Conservation (phyloP, 805 yeast species). For the Cyberlindnera subsufficiens region DNA sequence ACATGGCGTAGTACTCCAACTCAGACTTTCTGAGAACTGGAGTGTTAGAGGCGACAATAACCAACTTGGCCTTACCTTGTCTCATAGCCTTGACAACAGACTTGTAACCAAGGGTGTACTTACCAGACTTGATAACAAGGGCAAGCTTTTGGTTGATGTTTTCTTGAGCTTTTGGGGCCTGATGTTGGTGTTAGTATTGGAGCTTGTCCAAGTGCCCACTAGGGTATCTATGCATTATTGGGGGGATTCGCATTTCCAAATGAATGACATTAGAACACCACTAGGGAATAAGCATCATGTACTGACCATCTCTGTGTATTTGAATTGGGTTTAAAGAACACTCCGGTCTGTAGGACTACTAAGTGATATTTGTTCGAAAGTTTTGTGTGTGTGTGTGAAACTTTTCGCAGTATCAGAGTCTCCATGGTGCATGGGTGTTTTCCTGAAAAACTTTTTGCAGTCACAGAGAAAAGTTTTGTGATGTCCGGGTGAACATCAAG, state of each 20-base stretch:
- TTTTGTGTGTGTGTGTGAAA: slow-evolving; percentile 2
- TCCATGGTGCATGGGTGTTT: slow-evolving; percentile 10
- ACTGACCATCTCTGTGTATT: slow-evolving; percentile 98
- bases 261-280: not conserved
- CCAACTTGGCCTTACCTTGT: slow-evolving; percentile 97
- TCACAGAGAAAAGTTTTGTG: slow-evolving; percentile 6
- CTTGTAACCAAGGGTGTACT: slow-evolving; percentile 99
- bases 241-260: not conserved
- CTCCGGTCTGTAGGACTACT: slow-evolving; percentile 73
- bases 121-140: slow-evolving; percentile 98
- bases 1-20: slow-evolving; percentile 99
- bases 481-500: slow-evolving; percentile 6
- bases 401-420: not conserved
- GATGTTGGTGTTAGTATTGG: slow-evolving; percentile 33
- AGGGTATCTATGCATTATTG: not conserved
- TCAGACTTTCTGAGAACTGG: slow-evolving; percentile 99
- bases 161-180: slow-evolving; percentile 97
- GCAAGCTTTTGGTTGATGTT: slow-evolving; percentile 97
- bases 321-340: slow-evolving; percentile 38
- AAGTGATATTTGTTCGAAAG: slow-evolving; percentile 1
- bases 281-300: slow-evolving; percentile 21
- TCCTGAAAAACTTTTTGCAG: slow-evolving; percentile 6
- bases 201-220: not conserved
- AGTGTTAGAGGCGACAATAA: slow-evolving; percentile 98
- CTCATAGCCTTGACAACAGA: slow-evolving; percentile 97